Base-by-base conservation (phyloP, 2,329 filamentous ascomycete genomes). In the Cladosporium austrohemisphaericum region DNA sequence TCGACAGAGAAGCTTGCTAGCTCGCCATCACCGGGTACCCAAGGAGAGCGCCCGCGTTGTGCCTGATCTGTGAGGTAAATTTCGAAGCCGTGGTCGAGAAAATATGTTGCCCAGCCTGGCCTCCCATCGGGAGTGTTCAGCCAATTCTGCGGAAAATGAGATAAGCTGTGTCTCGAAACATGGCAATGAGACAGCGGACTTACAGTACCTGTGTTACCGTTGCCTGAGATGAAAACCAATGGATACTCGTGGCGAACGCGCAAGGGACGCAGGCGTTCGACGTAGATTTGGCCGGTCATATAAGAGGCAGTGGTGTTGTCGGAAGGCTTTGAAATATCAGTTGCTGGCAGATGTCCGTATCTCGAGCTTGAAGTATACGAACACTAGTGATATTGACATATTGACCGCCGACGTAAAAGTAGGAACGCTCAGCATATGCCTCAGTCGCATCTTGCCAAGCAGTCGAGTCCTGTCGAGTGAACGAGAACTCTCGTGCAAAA, bases 281-380 rank as follows among this genome's bases (percentile, higher is more conserved):
- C 74, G 55, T 80, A 79, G 68, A 79, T 76, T 64, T 80, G 77
- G 46, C 70, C 68, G 18, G 41, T 46, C 51, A 60, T 54, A 51
- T 53, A 56, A 13, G 53, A 48, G 19, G 41, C 44, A 9, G 50
- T 55, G 10, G 50, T 52, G 36, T 54, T 55, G 9, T 44, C 49
- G 6, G 38, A 48, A 16, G 50, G 26, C 46, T 33, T 5, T 31
- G 29, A 13, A 10, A 13, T n/a, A n/a, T n/a, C n/a, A n/a, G n/a
- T n/a, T n/a, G n/a, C n/a, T n/a, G n/a, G n/a, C n/a, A n/a, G n/a
- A n/a, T n/a, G n/a, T n/a, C n/a, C n/a, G n/a, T n/a, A n/a, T n/a
- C n/a, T n/a, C n/a, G n/a, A n/a, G n/a, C n/a, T n/a, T n/a, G n/a
- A n/a, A 31, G 11, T 10, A 10, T 6, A 31, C 29, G 11, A n/a